A percentile compares a stretch with the other conserved stretches of the same genome.
phyloP scores from a whole-genome alignment of 495 filamentous ascomycete species.

The Aspergillus affinis region DNA sequence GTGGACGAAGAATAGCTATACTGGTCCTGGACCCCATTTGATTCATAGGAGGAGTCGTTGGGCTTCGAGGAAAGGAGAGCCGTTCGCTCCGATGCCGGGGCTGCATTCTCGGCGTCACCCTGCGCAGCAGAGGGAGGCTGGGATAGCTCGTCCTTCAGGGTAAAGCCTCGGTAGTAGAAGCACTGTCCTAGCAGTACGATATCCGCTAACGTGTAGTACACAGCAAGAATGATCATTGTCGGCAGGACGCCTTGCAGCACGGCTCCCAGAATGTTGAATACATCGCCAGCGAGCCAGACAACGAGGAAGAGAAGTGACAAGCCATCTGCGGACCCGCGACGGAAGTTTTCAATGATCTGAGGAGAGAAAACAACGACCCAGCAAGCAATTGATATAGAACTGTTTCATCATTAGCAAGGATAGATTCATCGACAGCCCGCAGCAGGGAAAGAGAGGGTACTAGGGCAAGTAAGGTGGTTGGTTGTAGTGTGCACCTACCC shows the following conservation, averaged over 20 bases:
- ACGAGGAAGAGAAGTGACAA: slow-evolving; percentile 87
- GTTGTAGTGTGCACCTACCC: slow-evolving; percentile 55
- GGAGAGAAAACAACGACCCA: slow-evolving; percentile 98
- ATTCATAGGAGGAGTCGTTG: slow-evolving; percentile 25
- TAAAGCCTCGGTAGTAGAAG: slow-evolving; percentile 91
- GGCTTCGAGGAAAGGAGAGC: slow-evolving; percentile 29
- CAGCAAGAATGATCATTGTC: slow-evolving; percentile 92
- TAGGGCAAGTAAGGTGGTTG: background rate
- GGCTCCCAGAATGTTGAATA: slow-evolving; percentile 94
- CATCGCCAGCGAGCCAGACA: slow-evolving; percentile 88
- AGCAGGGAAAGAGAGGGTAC: no score
- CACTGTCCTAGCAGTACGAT: slow-evolving; percentile 84
- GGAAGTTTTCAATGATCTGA: slow-evolving; percentile 95
- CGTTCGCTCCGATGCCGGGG: slow-evolving; percentile 32
- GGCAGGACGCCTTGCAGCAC: slow-evolving; percentile 91
- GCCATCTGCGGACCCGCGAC: slow-evolving; percentile 80
- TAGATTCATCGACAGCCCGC: background rate
- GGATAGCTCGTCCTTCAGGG: slow-evolving; percentile 55
- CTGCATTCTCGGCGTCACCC: slow-evolving; percentile 15
- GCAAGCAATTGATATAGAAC: slow-evolving; percentile 92
- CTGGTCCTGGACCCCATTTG: slow-evolving; percentile 13
- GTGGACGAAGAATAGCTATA: slow-evolving; percentile 9
- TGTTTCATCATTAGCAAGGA: slow-evolving; percentile 31
- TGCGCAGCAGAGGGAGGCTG: slow-evolving; percentile 15
- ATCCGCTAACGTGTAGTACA: slow-evolving; percentile 95